Percentiles rank a stretch among this genome's conserved stretches.
These are phyloP conservation scores for Fusarium chlamydosporum DNA, from an alignment of 2,329 filamentous ascomycete genomes.

Conservation along the genomic window DNA sequence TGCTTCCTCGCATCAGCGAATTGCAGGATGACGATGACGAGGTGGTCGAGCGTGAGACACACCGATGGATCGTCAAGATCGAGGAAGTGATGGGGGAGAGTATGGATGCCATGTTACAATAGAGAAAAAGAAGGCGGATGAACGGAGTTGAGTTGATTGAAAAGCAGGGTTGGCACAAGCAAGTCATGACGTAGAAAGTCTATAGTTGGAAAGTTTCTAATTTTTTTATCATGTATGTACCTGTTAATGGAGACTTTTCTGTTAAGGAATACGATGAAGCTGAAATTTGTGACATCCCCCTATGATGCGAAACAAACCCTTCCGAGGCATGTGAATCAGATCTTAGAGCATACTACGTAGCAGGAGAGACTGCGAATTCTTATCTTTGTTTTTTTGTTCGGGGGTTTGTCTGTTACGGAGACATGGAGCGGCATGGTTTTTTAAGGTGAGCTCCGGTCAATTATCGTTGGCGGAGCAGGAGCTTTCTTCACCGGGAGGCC, in stretches of 20 bases:
- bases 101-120: slow-evolving; percentile 92
- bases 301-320: background rate
- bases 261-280: slow-evolving; percentile 1
- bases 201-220: slow-evolving; percentile 10
- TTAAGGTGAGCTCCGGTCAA: slow-evolving; percentile 44
- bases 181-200: slow-evolving; percentile 34
- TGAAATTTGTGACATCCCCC: slow-evolving; percentile 2
- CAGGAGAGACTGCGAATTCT: background rate
- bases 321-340: slow-evolving; percentile 31
- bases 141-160: slow-evolving; percentile 31
- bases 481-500: slow-evolving; percentile 21
- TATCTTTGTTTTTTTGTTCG: background rate
- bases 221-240: slow-evolving; percentile 32
- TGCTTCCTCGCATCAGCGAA: slow-evolving; percentile 96
- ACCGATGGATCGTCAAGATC: slow-evolving; percentile 91
- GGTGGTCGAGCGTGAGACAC: slow-evolving; percentile 88
- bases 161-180: slow-evolving; percentile 28
- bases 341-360: background rate
- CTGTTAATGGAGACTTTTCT: slow-evolving; percentile 25
- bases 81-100: slow-evolving; percentile 92
- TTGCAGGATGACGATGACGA: slow-evolving; percentile 97
- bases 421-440: slow-evolving; percentile 18
- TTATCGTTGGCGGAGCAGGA: slow-evolving; percentile 45
- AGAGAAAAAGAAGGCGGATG: slow-evolving; percentile 55
- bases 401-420: slow-evolving; percentile 17